A percentile compares a stretch with the other conserved stretches of the same genome.
phyloP scores from a whole-genome alignment of 768 basidiomycete genomes.

The Trametes punicea region DNA sequence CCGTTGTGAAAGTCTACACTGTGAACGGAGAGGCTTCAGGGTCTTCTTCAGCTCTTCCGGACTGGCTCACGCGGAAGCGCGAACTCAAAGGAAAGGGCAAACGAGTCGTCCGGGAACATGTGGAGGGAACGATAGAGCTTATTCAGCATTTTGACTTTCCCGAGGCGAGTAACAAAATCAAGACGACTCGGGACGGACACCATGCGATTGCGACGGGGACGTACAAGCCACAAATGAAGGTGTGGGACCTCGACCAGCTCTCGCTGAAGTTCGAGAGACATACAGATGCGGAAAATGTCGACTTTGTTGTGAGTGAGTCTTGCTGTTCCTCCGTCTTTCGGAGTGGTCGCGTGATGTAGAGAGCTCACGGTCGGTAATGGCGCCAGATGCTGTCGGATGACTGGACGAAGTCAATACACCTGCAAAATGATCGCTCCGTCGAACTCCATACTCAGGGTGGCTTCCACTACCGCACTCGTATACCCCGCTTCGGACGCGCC shows the following conservation, averaged over 20 bases:
- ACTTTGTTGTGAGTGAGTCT: constrained; percentile 87
- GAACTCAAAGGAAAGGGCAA: constrained; percentile 64
- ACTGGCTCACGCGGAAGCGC: constrained; percentile 84
- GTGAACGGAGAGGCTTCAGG: constrained; percentile 90
- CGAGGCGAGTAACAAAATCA: constrained; percentile 90
- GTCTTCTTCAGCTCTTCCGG: constrained; percentile 88
- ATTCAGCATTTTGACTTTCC: constrained; percentile 97
- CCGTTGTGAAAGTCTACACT: constrained; percentile 82
- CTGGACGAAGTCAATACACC: constrained; percentile 97
- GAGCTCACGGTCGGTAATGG: not conserved
- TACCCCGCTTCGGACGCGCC: constrained; percentile 91
- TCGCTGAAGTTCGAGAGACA: constrained; percentile 95
- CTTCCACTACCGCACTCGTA: constrained; percentile 87
- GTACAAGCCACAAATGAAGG: constrained; percentile 96
- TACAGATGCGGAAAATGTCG: constrained; percentile 94
- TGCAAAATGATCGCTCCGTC: constrained; percentile 93
- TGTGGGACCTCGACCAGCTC: constrained; percentile 92
- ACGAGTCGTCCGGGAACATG: constrained; percentile 62
- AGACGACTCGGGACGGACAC: constrained; percentile 87
- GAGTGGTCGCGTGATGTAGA: not conserved
- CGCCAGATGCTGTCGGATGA: constrained; percentile 88
- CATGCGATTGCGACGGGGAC: constrained; percentile 93
- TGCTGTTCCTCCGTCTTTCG: not conserved
- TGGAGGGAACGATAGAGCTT: constrained; percentile 84
- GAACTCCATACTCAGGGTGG: constrained; percentile 94